Conservation (phyloP, 2,329 filamentous ascomycete species). For the Myriosclerotinia duriaeana region DNA sequence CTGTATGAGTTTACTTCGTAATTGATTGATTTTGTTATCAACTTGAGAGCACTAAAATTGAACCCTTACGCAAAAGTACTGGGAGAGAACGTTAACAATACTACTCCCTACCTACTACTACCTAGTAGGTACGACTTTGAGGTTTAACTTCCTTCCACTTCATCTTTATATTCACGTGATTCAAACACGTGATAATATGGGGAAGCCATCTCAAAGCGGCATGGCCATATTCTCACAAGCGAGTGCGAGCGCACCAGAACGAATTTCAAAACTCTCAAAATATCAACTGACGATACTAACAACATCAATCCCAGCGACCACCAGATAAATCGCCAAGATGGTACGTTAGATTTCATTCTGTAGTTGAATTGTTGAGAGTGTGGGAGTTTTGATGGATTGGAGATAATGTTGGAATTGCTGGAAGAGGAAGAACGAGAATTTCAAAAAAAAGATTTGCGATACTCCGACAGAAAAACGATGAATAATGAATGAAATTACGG, state of each 20-base stretch:
- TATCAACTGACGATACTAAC: constrained; percentile 27
- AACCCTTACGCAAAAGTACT: too few relatives aligned
- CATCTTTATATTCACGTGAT: background rate
- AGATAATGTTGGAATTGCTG: background rate
- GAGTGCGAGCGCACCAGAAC: constrained; percentile 22
- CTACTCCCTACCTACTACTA: background rate
- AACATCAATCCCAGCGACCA: constrained; percentile 30
- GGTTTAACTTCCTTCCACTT: too few relatives aligned
- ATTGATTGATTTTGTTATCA: too few relatives aligned
- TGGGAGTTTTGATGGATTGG: background rate
- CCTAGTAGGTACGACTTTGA: too few relatives aligned
- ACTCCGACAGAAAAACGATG: background rate
- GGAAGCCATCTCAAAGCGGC: constrained; percentile 8
- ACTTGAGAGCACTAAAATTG: too few relatives aligned
- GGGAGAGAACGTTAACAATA: background rate
- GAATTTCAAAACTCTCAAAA: constrained; percentile 24
- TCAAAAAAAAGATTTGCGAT: constrained; percentile 19
- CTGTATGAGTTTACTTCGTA: background rate
- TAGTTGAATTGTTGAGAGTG: background rate
- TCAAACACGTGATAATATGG: background rate
- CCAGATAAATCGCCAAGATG: constrained; percentile 34
- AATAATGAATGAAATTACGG: background rate
- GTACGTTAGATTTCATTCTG: constrained; percentile 28
- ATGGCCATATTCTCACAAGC: constrained; percentile 22
- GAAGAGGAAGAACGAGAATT: constrained; percentile 5